Base-by-base conservation (phyloP, 441 rosid species). In the Euphorbia schlechtendalii region DNA sequence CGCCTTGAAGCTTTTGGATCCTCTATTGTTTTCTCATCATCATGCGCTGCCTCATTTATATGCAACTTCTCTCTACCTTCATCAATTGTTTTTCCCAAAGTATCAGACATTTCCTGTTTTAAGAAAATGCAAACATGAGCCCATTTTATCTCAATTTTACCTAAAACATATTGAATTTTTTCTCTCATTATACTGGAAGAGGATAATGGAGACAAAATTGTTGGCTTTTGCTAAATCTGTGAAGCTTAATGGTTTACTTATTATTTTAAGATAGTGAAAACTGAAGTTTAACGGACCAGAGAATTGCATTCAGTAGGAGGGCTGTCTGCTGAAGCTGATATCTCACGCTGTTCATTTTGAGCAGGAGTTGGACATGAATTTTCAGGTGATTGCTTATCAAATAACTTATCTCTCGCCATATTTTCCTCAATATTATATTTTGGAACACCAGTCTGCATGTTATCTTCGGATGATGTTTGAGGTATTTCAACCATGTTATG, bases 251-350 rank as follows among this genome's bases (percentile, higher is more conserved):
- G 3, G 10, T 40, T n/a, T 41, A 17, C 15, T 61, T 13, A 7
- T 1, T 24, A 8, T 56, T 7, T 56, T 8, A 56, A 28, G 40
- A 30, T 32, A 8, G 28, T 56, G 36, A 27, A 43, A 3, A 55
- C 38, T 59, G 34, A 1, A 25, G 21, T 6, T 7, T n/a, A 21
- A 65, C 80, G 67, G 28, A 79, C 81, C 82, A 69, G 69, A 8
- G 59, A 24, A 52, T 25, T 45, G 41, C 51, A 14, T 8, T 45
- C 66, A 27, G 55, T 24, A 55, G 67, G 49, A 49, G 63, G 57
- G 27, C 21, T 67, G 56, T 70, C 58, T n/a, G 52, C 3, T 56
- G 74, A 67, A 67, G 66, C 64, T 38, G 27, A 65, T 52, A 54
- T 57, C 56, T 30, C 30, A 14, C 63, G 59, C 28, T 61, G 74